Conservation (phyloP, 2,329 filamentous ascomycete genomes). For the Verticillium nonalfalfae region DNA sequence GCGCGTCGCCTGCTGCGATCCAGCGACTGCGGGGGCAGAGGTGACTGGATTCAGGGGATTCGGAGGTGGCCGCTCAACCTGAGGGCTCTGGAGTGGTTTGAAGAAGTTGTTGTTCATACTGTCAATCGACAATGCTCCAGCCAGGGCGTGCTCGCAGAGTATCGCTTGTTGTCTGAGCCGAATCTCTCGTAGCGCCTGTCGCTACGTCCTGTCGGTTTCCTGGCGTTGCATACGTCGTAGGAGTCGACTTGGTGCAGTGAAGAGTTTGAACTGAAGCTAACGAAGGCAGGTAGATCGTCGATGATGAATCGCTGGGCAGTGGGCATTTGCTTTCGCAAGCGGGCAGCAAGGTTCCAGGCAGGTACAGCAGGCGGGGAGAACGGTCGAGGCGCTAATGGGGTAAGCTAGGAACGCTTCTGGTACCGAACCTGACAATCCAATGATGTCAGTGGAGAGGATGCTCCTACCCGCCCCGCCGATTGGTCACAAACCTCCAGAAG, state of each 20-base stretch:
- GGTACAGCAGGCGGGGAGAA: not conserved
- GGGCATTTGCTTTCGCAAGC: not conserved
- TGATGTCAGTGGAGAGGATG: not conserved
- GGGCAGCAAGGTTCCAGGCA: not conserved
- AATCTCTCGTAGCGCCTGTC: no score
- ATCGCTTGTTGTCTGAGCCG: no score
- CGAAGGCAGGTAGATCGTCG: not conserved
- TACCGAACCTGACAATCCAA: not conserved
- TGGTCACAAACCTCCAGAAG: not conserved
- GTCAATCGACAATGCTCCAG: not conserved
- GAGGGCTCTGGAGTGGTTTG: slow-evolving; percentile 13
- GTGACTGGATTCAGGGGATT: slow-evolving; percentile 1
- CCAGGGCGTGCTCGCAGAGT: not conserved
- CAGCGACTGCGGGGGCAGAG: not conserved
- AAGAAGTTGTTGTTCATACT: slow-evolving; percentile 26
- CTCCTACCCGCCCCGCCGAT: not conserved
- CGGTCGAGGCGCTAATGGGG: not conserved
- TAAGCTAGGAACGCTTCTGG: not conserved
- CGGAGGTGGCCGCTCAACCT: slow-evolving; percentile 5
- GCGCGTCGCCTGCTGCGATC: not conserved
- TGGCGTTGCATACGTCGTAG: not conserved
- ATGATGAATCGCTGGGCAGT: not conserved
- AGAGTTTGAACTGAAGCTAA: not conserved
- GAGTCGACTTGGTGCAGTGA: not conserved
- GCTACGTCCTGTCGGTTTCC: no score